Evolutionary conservation across 1,284 basidiomycete genomes (phyloP).

Genomic region (Exsudoporus floridanus): DNA sequence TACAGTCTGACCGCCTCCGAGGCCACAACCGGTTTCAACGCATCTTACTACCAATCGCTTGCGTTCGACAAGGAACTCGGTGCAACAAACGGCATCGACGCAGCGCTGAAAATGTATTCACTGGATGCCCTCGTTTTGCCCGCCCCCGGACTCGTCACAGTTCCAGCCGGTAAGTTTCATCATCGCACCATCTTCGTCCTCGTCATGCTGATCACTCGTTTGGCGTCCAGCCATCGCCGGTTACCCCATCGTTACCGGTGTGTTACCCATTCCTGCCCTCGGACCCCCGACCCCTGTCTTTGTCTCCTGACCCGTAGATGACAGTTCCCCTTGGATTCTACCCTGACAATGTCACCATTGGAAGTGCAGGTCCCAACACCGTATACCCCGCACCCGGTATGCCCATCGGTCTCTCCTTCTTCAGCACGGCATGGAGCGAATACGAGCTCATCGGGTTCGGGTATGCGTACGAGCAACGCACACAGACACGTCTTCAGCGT

Average conservation of each 20-base stretch:
- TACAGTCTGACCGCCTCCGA: slow-evolving; percentile 47
- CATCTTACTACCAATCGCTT: slow-evolving; percentile 49
- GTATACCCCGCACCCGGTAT: slow-evolving; percentile 57
- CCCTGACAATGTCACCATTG: slow-evolving; percentile 47
- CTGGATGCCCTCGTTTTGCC: slow-evolving; percentile 62
- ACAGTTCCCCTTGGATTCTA: slow-evolving; percentile 62
- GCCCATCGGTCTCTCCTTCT: slow-evolving; percentile 63
- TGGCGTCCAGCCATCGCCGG: slow-evolving; percentile 49
- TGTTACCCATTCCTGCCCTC: neutral
- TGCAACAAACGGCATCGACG: slow-evolving; percentile 56
- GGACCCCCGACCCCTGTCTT: neutral
- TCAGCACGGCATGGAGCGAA: slow-evolving; percentile 64
- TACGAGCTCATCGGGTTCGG: slow-evolving; percentile 57
- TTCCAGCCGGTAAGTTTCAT: slow-evolving; percentile 40
- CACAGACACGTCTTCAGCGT: slow-evolving; percentile 50
- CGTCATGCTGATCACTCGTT: neutral
- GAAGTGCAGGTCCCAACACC: slow-evolving; percentile 42
- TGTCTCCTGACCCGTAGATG: neutral
- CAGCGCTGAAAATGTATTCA: slow-evolving; percentile 47
- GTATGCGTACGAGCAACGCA: slow-evolving; percentile 67
- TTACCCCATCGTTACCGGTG: slow-evolving; percentile 59
- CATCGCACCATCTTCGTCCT: neutral
- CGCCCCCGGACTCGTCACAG: slow-evolving; percentile 46
- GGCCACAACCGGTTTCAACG: slow-evolving; percentile 47
- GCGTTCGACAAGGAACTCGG: slow-evolving; percentile 54